Percentiles rank a stretch among this genome's conserved stretches.
Conservation (phyloP, 768 basidiomycete genomes). For the Lactarius quietus region DNA sequence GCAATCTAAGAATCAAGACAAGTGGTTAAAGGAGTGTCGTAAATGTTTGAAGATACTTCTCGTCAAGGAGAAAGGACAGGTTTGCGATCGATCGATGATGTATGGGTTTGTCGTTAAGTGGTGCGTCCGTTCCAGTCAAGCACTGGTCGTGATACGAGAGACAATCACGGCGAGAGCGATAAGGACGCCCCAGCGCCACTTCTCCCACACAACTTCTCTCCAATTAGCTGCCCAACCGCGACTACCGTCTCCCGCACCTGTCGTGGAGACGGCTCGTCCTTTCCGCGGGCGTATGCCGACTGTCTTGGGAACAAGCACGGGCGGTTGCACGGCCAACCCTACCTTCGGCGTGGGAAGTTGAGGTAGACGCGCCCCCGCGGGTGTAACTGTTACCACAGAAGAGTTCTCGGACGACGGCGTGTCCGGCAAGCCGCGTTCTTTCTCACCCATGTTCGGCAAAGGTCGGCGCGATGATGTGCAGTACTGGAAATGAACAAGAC, state of each 20-base stretch:
- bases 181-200: constrained; percentile 80
- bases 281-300: constrained; percentile 24
- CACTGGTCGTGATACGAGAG: constrained; percentile 62
- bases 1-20: constrained; percentile 13
- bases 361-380: constrained; percentile 6
- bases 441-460: constrained; percentile 91
- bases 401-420: constrained; percentile 26
- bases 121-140: constrained; percentile 7
- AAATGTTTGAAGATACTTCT: constrained; percentile 18
- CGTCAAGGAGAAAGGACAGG: neutral
- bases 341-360: constrained; percentile 30
- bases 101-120: neutral
- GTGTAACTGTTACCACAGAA: constrained; percentile 21
- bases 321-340: neutral
- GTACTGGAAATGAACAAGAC: constrained; percentile 48
- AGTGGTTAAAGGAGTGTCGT: constrained; percentile 22
- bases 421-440: constrained; percentile 55
- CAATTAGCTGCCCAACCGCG: constrained; percentile 58
- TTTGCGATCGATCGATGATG: neutral
- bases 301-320: constrained; percentile 13
- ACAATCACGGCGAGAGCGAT: constrained; percentile 76
- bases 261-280: constrained; percentile 23
- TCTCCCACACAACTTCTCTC: constrained; percentile 71
- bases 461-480: constrained; percentile 62
- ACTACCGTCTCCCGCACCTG: constrained; percentile 26